Evolutionary conservation across 2,329 filamentous ascomycete species (phyloP).

Genomic region (Aspergillus fumigatiaffinis): DNA sequence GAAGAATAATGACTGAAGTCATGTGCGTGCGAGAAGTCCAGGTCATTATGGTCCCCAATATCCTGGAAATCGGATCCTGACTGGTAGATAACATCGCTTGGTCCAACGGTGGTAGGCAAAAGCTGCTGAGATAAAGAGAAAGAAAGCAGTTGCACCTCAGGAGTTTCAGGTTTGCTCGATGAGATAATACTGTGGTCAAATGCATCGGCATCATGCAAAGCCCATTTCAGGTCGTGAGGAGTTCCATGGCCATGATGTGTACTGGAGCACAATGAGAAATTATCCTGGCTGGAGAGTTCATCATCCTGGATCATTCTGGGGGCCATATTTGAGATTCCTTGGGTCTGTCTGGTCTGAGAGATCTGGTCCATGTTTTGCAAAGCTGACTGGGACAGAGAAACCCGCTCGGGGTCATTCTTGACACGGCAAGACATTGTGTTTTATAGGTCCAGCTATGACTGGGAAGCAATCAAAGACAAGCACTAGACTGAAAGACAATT

Average conservation of each 20-base stretch:
- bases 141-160: slow-evolving; percentile 41
- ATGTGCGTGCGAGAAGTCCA: slow-evolving; percentile 34
- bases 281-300: slow-evolving; percentile 41
- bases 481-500: slow-evolving; percentile 24
- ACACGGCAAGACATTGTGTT: slow-evolving; percentile 37
- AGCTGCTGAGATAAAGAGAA: slow-evolving; percentile 41
- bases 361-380: slow-evolving; percentile 30
- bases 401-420: slow-evolving; percentile 35
- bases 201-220: slow-evolving; percentile 36
- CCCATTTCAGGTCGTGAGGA: slow-evolving; percentile 37
- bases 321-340: slow-evolving; percentile 37
- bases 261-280: slow-evolving; percentile 40
- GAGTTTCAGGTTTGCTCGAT: slow-evolving; percentile 35
- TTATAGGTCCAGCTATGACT: slow-evolving; percentile 16
- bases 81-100: slow-evolving; percentile 37
- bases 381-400: slow-evolving; percentile 32
- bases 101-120: slow-evolving; percentile 35
- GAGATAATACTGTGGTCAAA: slow-evolving; percentile 36
- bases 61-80: slow-evolving; percentile 37
- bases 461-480: slow-evolving; percentile 17
- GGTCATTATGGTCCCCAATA: slow-evolving; percentile 34
- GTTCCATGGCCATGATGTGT: slow-evolving; percentile 32
- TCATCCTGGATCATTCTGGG: slow-evolving; percentile 41
- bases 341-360: slow-evolving; percentile 34
- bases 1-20: slow-evolving; percentile 37